Evolutionary conservation across 75 land plant species (phyloP).

Genomic region (Cryptomeria japonica): DNA sequence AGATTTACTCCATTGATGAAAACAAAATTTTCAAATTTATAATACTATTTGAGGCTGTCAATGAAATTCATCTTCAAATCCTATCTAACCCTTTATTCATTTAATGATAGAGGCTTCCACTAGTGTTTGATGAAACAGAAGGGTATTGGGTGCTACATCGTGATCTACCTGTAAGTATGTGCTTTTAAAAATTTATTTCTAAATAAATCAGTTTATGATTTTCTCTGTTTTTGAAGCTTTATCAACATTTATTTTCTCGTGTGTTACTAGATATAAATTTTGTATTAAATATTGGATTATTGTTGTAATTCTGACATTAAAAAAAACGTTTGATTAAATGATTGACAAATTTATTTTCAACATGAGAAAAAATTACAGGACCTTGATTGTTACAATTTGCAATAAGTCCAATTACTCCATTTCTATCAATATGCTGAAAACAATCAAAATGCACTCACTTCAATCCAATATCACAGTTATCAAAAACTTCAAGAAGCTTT

Average conservation of each 20-base stretch:
- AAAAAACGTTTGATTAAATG: neutral
- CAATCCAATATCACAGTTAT: neutral
- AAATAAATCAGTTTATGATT: neutral
- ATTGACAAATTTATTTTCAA: neutral
- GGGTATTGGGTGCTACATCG: slow-evolving; percentile 31
- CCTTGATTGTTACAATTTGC: neutral
- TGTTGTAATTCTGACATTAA: neutral
- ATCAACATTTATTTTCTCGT: neutral
- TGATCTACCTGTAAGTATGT: slow-evolving; percentile 33
- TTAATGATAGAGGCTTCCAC: slow-evolving; percentile 22
- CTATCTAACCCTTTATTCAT: neutral
- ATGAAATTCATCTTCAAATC: neutral
- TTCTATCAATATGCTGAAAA: neutral
- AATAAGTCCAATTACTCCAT: neutral
- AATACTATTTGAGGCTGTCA: neutral
- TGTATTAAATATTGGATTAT: neutral
- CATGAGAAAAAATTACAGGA: neutral
- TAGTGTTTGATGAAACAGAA: slow-evolving; percentile 15
- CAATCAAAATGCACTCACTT: neutral
- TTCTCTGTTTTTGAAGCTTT: neutral
- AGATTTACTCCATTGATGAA: neutral
- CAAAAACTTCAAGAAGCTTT: too few species aligned
- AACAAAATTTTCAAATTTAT: neutral
- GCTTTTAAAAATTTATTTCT: slow-evolving; percentile 4
- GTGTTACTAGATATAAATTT: neutral